phyloP scores from a whole-genome alignment of 2,329 filamentous ascomycete genomes.

The Aureobasidium subglaciale region DNA sequence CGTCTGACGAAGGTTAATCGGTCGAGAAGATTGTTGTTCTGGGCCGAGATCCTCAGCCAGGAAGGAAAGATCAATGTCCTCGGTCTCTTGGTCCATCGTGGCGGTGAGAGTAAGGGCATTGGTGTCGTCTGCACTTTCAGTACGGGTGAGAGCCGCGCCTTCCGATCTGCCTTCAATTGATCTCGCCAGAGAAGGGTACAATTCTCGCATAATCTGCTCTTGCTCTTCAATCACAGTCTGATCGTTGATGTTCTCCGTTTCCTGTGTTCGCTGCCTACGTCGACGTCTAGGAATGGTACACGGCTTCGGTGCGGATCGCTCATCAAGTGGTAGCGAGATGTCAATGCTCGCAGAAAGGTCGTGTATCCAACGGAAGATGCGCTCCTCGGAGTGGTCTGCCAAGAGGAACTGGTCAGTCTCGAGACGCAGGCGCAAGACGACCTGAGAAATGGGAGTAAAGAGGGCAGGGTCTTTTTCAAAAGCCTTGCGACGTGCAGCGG shows the following conservation, averaged over 20 bases:
- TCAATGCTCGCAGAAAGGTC: conserved; percentile 66
- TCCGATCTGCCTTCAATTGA: not conserved
- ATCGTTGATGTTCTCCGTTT: conserved; percentile 27
- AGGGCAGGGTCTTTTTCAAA: conserved; percentile 41
- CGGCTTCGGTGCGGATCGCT: conserved; percentile 46
- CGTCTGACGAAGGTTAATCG: conserved; percentile 21
- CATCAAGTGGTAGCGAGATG: conserved; percentile 62
- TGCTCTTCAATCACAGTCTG: conserved; percentile 40
- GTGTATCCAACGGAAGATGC: conserved; percentile 63
- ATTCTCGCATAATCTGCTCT: conserved; percentile 40
- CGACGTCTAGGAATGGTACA: conserved; percentile 39
- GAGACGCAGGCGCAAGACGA: conserved; percentile 63
- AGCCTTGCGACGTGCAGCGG: conserved; percentile 30
- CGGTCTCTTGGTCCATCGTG: conserved; percentile 24
- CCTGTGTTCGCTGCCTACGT: conserved; percentile 26
- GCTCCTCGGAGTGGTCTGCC: conserved; percentile 57
- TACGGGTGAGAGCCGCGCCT: conserved; percentile 1
- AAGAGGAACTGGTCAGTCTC: conserved; percentile 70
- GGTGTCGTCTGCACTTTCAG: conserved; percentile 15
- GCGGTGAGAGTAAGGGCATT: conserved; percentile 4
- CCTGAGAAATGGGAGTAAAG: conserved; percentile 42
- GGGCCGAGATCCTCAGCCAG: conserved; percentile 25
- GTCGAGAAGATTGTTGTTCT: conserved; percentile 14
- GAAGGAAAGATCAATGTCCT: conserved; percentile 29
- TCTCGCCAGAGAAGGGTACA: conserved; percentile 32